Base-by-base conservation (phyloP, 495 filamentous ascomycete genomes). In the Aspergillus coremiiformis region DNA sequence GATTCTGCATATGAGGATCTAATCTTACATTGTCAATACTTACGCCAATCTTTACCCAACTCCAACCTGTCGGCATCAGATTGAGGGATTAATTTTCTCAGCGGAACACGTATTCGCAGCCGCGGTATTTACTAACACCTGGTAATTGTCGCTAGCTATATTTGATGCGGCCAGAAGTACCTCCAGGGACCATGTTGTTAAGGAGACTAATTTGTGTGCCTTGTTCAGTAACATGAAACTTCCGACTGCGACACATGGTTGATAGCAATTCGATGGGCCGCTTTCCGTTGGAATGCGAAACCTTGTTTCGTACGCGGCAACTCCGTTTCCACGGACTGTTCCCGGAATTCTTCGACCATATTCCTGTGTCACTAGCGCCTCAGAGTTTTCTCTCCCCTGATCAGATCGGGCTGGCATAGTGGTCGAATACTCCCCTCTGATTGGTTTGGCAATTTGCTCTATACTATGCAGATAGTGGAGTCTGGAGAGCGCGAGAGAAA, bases 261-360 rank as follows among this genome's bases (percentile, higher is more conserved):
- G 27, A 47, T 20, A 12, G 26, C 24, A 32, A 20, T 6, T 37
- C 20, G 26, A 51, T 41, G 49, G 51, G n/a, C n/a, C 24, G 20
- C 49, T 55, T 53, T 56, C 55, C 49, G 55, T 49, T 46, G 58
- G 42, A 61, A 57, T 43, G 37, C 15, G 27, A 27, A 50, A 26
- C 21, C 14, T 17, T 27, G 35, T 47, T 47, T 35, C 22, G 20
- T 15, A 14, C 37, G 35, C 35, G 17, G 26, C 43, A n/a, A 27
- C 21, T 11, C 47, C 37, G 37, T 41, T 41, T 41, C 22, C 11
- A 51, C 48, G 48, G 48, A 51, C 33, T 29, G 22, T 43, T 27
- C 37, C 48, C 48, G 48, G 48, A 21, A 9, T 45, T 33, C 32
- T 33, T 33, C 26, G 44, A 35, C 44, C 15, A 30, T 46, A 10